These are phyloP conservation scores for Diphasiastrum complanatum DNA, from an alignment of 83 land plant genomes.

Conservation along the genomic window DNA sequence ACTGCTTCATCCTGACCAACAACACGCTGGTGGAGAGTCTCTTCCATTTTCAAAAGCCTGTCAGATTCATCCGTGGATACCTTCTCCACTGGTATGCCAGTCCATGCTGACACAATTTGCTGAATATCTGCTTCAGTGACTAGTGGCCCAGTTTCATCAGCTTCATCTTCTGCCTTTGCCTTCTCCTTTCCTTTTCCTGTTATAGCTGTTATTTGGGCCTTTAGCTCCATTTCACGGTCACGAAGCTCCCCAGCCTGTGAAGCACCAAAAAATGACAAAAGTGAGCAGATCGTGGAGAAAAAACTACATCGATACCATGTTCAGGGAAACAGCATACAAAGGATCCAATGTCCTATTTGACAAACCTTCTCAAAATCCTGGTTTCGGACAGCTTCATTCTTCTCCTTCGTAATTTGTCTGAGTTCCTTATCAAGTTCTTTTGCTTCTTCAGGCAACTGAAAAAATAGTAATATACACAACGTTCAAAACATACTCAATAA, in stretches of 20 bases:
- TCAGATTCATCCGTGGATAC: conserved; percentile 83
- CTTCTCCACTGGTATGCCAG: conserved; percentile 85
- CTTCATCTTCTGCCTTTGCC: conserved; percentile 72
- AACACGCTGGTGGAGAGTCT: conserved; percentile 66
- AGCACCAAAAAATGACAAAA: neutral
- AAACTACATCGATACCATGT: too few relatives aligned
- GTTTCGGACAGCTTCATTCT: conserved; percentile 75
- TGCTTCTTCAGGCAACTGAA: conserved; percentile 77
- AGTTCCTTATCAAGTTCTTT: conserved; percentile 85
- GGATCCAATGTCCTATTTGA: neutral
- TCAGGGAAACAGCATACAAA: too few relatives aligned
- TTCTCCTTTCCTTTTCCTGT: conserved; percentile 70
- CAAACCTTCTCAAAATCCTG: conserved; percentile 89
- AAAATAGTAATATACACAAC: neutral
- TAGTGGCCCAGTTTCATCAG: conserved; percentile 59
- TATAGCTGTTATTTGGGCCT: conserved; percentile 65
- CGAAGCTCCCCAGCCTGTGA: conserved; percentile 85
- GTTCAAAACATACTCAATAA: neutral
- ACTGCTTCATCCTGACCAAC: conserved; percentile 94
- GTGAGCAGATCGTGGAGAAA: neutral
- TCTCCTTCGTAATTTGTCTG: conserved; percentile 67
- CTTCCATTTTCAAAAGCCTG: conserved; percentile 80
- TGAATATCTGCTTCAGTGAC: conserved; percentile 84
- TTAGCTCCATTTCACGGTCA: conserved; percentile 77
- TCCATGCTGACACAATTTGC: conserved; percentile 78